Evolutionary conservation across 2,329 filamentous ascomycete genomes (phyloP).

Genomic region (Rhynchosporium secalis): DNA sequence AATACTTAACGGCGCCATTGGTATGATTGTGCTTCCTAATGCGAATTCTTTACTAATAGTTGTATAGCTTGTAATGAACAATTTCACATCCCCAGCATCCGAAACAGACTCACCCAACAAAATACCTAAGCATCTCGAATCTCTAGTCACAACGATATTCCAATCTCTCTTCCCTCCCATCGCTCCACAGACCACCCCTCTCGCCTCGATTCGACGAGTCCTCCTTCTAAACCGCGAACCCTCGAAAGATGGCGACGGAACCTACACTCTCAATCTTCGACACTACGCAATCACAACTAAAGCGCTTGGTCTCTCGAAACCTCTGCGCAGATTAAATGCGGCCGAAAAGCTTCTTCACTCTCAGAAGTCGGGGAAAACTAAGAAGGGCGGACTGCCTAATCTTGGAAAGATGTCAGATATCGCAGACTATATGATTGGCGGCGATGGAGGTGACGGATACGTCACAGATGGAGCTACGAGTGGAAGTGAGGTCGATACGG

Average conservation of each 20-base stretch:
- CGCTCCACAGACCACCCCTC: constrained; percentile 83
- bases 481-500: constrained; percentile 89
- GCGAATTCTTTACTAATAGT: constrained; percentile 34
- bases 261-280: constrained; percentile 81
- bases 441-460: constrained; percentile 75
- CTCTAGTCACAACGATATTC: constrained; percentile 89
- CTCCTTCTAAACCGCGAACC: constrained; percentile 84
- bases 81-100: constrained; percentile 70
- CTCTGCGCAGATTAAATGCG: constrained; percentile 78
- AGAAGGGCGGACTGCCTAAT: constrained; percentile 78
- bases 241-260: constrained; percentile 54
- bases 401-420: constrained; percentile 90
- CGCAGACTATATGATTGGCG: constrained; percentile 89
- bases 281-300: constrained; percentile 96
- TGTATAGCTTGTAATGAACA: constrained; percentile 89
- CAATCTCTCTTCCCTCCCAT: constrained; percentile 96
- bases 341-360: constrained; percentile 70
- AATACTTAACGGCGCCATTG: constrained; percentile 81
- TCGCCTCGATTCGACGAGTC: constrained; percentile 89
- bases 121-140: constrained; percentile 92
- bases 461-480: constrained; percentile 75
- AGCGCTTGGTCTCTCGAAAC: constrained; percentile 78
- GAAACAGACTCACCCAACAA: constrained; percentile 59
- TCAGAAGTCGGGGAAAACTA: constrained; percentile 54
- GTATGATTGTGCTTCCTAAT: constrained; percentile 46